Conservation (phyloP, 352 stramenopile genomes). For the Pythium dissotocum region DNA sequence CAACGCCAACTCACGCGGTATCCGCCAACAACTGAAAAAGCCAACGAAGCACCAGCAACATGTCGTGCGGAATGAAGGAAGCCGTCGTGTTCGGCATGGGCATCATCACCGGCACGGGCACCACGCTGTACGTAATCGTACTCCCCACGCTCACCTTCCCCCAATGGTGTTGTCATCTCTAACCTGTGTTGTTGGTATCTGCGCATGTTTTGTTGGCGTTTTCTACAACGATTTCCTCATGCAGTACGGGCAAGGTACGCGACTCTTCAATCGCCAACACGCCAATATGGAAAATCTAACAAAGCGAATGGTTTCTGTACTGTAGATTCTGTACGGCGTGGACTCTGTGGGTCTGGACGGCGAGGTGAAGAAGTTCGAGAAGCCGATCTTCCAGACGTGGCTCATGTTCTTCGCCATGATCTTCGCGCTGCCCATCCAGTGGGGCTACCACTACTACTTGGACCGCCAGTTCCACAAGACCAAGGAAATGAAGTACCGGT, state of each 20-base stretch:
- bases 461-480: slow-evolving; percentile 67
- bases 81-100: slow-evolving; percentile 78
- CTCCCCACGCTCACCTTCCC: background rate
- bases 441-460: slow-evolving; percentile 76
- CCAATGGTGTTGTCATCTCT: background rate
- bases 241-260: slow-evolving; percentile 68
- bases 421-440: slow-evolving; percentile 93
- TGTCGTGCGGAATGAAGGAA: slow-evolving; percentile 82
- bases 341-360: slow-evolving; percentile 87
- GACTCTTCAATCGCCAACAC: background rate
- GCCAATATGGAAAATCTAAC: background rate
- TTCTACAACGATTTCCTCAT: slow-evolving; percentile 7
- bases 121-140: slow-evolving; percentile 63
- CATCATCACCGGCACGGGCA: slow-evolving; percentile 82
- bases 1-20: background rate
- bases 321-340: slow-evolving; percentile 93
- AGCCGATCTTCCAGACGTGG: slow-evolving; percentile 96
- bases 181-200: background rate
- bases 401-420: slow-evolving; percentile 97
- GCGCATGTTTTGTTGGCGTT: background rate
- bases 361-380: slow-evolving; percentile 91
- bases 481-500: slow-evolving; percentile 69
- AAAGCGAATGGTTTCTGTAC: slow-evolving; percentile 1
- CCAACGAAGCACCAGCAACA: slow-evolving; percentile 18
- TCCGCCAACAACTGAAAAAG: slow-evolving; percentile 12